Evolutionary conservation across 2,329 filamentous ascomycete genomes (phyloP).

Genomic region (Phyllosticta citrichinensis): DNA sequence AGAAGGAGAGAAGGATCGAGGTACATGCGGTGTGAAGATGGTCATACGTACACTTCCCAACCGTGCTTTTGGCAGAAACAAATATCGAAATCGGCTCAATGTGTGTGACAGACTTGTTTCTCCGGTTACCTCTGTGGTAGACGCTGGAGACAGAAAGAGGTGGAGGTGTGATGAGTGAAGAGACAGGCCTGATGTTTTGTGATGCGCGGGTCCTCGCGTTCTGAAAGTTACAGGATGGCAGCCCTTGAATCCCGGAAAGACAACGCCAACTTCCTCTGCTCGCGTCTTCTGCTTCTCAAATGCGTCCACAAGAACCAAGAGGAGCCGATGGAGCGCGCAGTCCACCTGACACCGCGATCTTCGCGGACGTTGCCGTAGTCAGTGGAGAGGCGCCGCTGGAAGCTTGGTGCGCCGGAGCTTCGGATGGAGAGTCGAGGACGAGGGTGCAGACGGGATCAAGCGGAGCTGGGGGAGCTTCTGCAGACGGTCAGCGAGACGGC

Average conservation of each 20-base stretch:
- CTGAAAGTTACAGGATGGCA: constrained; percentile 9
- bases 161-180: constrained; percentile 7
- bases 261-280: constrained; percentile 7
- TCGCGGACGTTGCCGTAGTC: not conserved
- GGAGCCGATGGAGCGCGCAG: not conserved
- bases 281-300: not conserved
- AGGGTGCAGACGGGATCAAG: not conserved
- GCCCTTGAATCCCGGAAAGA: constrained; percentile 9
- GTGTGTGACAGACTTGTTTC: constrained; percentile 12
- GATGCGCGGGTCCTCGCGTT: constrained; percentile 2
- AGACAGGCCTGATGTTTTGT: constrained; percentile 7
- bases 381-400: not conserved
- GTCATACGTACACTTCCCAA: constrained; percentile 12
- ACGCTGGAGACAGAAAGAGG: constrained; percentile 7
- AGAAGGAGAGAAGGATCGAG: constrained; percentile 16
- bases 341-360: not conserved
- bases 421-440: not conserved
- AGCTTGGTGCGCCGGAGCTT: not conserved
- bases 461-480: not conserved
- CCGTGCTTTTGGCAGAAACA: constrained; percentile 15
- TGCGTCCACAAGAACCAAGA: not conserved
- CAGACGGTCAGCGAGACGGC: not conserved
- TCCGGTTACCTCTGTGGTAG: constrained; percentile 7
- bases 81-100: constrained; percentile 23
- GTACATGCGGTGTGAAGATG: constrained; percentile 10